Evolutionary conservation across 495 filamentous ascomycete genomes (phyloP), one percentile per base, ranked within the genome.

Genomic region (Astrocystis sublimbata): DNA sequence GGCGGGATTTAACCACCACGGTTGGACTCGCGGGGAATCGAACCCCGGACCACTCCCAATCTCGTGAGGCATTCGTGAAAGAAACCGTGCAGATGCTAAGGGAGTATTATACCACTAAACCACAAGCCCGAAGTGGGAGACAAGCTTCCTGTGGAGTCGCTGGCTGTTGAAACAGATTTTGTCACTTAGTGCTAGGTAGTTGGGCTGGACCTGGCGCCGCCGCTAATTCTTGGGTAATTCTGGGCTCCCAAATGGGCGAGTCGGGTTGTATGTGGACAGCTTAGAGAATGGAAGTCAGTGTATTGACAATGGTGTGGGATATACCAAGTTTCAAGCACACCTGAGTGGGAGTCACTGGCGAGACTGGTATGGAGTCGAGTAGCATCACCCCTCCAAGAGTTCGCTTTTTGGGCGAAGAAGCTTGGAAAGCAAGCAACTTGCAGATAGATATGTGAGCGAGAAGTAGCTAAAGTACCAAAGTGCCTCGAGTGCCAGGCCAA

Each of bases 41-140:
- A 83, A 82, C 77, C 80, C 80, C 75, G 78, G 80, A 82, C 80
- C 78, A 78, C 79, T 75, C 78, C 77, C 77, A 79, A 45, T 52
- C 33, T 28, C 19, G 42, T 1, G 33, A 28, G 52, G 12, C 8
- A 45, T 30, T 38, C 45, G 51, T 17, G 36, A 3, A 19, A 52
- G 47, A 52, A 41, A 28, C 10, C 58, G 15, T 26, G 21, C 23
- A 41, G 40, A 57, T 57, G 54, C 54, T 57, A 57, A 57, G 54
- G 54, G 54, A 57, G 54, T 57, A 57, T 57, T 45, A 57, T 57
- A 57, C 52, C 57, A 60, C 57, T 60, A 60, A 60, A 60, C 57
- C 57, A 60, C 57, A 60, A 60, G 57, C 57, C 57, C 57, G 6
- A 7, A 23, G 24, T 26, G 36, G 30, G 58, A n/a, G 58, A 52